Conservation (phyloP, 2,329 filamentous ascomycete genomes). For the Diaporthe caulivora region DNA sequence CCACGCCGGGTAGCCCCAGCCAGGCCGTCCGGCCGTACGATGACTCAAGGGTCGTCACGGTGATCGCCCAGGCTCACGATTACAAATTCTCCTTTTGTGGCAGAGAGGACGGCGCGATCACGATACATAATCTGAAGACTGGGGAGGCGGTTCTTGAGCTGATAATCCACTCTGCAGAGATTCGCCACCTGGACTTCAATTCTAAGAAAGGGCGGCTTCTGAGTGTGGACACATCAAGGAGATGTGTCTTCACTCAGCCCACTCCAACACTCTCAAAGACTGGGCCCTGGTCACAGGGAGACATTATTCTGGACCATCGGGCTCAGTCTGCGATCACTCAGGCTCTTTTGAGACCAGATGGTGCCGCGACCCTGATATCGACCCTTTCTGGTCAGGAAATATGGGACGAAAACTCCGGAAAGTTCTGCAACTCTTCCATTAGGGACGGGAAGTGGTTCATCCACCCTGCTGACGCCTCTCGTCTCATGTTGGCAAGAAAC, state of each 20-base stretch:
- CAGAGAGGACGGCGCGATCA: neutral
- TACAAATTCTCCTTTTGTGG: neutral
- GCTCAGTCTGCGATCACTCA: neutral
- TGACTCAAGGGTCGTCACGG: neutral
- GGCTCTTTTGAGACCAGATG: neutral
- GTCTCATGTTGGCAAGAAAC: neutral
- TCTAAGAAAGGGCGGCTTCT: neutral
- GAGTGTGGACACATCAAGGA: neutral
- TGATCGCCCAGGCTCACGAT: neutral
- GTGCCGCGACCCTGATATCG: neutral
- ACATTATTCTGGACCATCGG: neutral
- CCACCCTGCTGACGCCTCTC: neutral
- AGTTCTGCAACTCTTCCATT: neutral
- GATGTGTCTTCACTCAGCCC: neutral
- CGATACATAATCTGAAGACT: neutral
- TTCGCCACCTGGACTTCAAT: neutral
- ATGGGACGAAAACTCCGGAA: neutral
- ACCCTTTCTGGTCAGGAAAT: neutral
- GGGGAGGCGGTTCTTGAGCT: neutral
- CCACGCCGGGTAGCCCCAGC: neutral
- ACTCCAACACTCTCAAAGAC: neutral
- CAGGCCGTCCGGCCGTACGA: neutral
- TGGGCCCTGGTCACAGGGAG: neutral
- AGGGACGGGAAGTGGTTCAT: neutral
- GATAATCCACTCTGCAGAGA: neutral